Evolutionary conservation across 2,329 filamentous ascomycete species (phyloP).

Genomic region (Fusarium heterosporum): DNA sequence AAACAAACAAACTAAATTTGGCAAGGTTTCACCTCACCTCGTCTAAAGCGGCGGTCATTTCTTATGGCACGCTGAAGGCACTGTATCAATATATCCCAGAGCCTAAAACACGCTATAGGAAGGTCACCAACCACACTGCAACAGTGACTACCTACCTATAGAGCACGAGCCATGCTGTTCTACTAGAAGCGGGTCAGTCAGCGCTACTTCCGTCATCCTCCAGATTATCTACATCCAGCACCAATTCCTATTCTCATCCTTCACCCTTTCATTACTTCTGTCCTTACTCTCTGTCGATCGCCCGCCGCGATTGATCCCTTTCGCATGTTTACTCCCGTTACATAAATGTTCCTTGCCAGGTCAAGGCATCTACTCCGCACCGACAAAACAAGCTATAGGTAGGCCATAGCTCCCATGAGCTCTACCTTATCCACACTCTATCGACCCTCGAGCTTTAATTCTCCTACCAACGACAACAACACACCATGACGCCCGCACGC

Average conservation of each 20-base stretch:
- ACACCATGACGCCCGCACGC: conserved; percentile 55
- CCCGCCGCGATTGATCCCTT: conserved; percentile 7
- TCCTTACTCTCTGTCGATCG: background rate
- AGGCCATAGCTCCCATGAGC: conserved; percentile 29
- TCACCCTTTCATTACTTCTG: background rate
- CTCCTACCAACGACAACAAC: conserved; percentile 7
- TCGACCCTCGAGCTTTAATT: conserved; percentile 9
- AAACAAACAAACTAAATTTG: no score
- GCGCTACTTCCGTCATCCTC: conserved; percentile 29
- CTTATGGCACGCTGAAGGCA: no score
- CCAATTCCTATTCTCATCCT: background rate
- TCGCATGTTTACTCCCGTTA: conserved; percentile 5
- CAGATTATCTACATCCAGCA: background rate
- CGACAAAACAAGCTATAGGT: conserved; percentile 22
- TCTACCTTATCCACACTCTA: conserved; percentile 14
- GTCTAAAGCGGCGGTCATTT: no score
- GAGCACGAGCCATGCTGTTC: conserved; percentile 40
- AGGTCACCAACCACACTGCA: conserved; percentile 18
- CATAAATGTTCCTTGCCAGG: conserved; percentile 18
- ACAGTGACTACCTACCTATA: conserved; percentile 15
- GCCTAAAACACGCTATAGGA: conserved; percentile 9
- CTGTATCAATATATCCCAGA: background rate
- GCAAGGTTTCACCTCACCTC: no score
- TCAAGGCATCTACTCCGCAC: background rate
- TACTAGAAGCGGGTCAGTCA: conserved; percentile 22